These are phyloP conservation scores for Ophiostoma sp. DNA, from an alignment of 2,329 filamentous ascomycete species.

Conservation along the genomic window DNA sequence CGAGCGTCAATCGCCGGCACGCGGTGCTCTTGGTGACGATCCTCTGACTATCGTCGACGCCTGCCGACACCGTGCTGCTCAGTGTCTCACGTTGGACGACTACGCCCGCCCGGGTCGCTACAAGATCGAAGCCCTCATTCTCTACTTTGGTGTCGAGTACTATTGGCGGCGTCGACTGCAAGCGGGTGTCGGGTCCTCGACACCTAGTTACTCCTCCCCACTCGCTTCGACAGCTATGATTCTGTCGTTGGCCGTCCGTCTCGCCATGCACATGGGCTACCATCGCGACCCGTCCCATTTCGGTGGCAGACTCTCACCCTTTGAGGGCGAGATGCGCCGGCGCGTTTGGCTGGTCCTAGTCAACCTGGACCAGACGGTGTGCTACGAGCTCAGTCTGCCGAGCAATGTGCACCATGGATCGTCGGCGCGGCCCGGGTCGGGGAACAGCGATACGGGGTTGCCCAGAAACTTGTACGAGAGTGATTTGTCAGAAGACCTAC, in stretches of 20 bases:
- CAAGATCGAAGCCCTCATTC: conserved; percentile 35
- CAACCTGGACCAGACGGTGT: conserved; percentile 50
- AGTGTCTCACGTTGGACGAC: conserved; percentile 37
- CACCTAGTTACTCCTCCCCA: conserved; percentile 32
- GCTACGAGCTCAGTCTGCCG: conserved; percentile 56
- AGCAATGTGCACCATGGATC: conserved; percentile 3
- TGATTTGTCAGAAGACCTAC: conserved; percentile 52
- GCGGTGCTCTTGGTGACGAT: conserved; percentile 30
- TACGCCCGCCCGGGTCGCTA: conserved; percentile 36
- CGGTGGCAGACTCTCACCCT: conserved; percentile 43
- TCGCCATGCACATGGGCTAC: conserved; percentile 43
- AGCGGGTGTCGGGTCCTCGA: not conserved
- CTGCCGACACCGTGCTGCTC: conserved; percentile 34
- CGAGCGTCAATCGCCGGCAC: conserved; percentile 15
- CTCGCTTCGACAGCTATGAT: conserved; percentile 35
- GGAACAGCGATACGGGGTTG: conserved; percentile 47
- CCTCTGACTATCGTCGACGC: conserved; percentile 30
- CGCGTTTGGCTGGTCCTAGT: conserved; percentile 50
- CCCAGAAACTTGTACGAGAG: conserved; percentile 51
- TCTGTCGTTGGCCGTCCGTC: conserved; percentile 33
- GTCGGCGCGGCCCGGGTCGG: conserved; percentile 21
- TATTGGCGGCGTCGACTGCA: not conserved
- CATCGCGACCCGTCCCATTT: conserved; percentile 51
- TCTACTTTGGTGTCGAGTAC: conserved; percentile 37
- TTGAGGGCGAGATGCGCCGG: conserved; percentile 54